Base-by-base conservation (phyloP, 2,329 filamentous ascomycete genomes). In the Rosellinia necatrix region DNA sequence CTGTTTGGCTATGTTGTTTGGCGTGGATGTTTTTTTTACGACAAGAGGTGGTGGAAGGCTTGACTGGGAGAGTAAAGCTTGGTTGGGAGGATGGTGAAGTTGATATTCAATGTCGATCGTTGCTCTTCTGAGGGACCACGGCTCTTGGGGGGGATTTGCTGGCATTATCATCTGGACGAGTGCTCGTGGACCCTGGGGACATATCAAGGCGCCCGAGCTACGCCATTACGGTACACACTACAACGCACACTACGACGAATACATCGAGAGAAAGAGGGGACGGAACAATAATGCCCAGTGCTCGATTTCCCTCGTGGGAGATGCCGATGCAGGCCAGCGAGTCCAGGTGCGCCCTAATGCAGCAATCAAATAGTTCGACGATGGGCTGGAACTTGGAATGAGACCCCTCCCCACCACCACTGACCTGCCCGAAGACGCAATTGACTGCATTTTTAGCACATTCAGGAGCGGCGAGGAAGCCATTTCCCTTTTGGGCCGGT, bases 291-390 rank as follows among this genome's bases (percentile, higher is more conserved):
- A 24, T 41, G 27, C 25, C 47, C 52, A 51, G 53, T 30, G 17
- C 13, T 25, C 30, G 38, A 30, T 34, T 43, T 51, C 51, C 56
- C 56, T 59, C 56, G 49, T 61, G 59, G 59, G 53, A 58, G 58
- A 49, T 57, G 53, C 59, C 60, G 50, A 60, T 57, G 59, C 60
- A 50, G 51, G 49, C 60, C 51, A 55, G 49, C 50, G 29, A 55
- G 51, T 51, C 53, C 52, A 55, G 55, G 40, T 60, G 49, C 38
- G 53, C 56, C 56, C 59, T 64, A 64, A 64, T 64, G 61, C 61
- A 64, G 49, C 53, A 58, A 62, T 49, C 61, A 63, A n/a, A 63
- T 63, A 63, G 61, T 63, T 53, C 49, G 53, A 60, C 57, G 54
- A 59, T 53, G 56, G 59, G 59, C 56, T 61, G 59, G 59, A 56